Base-by-base conservation (phyloP, 139 green algal genomes). In the Asterochloris erici region DNA sequence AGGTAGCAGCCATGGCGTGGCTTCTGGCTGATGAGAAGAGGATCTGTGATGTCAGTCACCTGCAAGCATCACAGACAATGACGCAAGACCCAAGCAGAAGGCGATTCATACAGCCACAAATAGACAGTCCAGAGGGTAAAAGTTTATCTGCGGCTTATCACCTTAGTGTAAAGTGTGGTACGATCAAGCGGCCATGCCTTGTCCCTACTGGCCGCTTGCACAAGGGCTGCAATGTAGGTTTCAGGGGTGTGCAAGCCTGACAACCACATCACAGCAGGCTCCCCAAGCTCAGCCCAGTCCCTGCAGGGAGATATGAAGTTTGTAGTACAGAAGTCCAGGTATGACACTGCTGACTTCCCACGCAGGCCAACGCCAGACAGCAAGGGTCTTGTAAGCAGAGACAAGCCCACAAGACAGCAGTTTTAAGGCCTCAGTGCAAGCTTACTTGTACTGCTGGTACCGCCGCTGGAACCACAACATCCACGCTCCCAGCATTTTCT, bases 241-340 rank as follows among this genome's bases (percentile, higher is more conserved):
- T 98, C 93, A 0, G 94, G 94, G 54, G 92, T 93, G 81, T 96
- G 93, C 82, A 98, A 81, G 15, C 94, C 94, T 11, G 85, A 84
- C 29, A 98, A 87, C 94, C 94, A 98, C 85, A 98, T 95, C 73
- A 95, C 92, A 62, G 87, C 88, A 28, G 93, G 93, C 89, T 96
- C 92, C 28, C 93, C 93, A 14, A 91, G 73, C 75, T 94, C 86
- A 71, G 90, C 90, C 94, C 94, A 98, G 23, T 90, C 79, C 76
- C 85, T 86, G 66, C 66, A 71, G 9, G 66, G 1, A 21, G 21
- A 71, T 23, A 26, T 9, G 10, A 71, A 71, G 10, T 26, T 1
- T 71, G n/a, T 71, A 4, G 66, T 4, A 9, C 38, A 10, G 6
- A 54, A 54, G 38, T 54, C 38, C 38, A 54, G 38, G 38, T 6